Conservation (phyloP, 768 basidiomycete genomes). For the Lactifluus piperatus region DNA sequence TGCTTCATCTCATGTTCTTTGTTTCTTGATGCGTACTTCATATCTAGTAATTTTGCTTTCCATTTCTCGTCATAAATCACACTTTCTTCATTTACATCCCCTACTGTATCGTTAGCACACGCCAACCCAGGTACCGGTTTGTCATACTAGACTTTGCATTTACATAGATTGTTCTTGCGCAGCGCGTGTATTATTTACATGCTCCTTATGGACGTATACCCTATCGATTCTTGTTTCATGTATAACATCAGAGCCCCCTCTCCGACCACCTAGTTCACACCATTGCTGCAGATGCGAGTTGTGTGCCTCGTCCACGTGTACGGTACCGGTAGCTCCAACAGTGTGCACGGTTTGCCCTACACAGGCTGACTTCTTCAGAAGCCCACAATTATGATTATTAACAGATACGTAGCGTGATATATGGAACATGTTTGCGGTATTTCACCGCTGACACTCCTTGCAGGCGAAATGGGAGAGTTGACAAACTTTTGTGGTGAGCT, state of each 20-base stretch:
- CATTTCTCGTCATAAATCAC: not conserved
- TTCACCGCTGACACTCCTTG: no score
- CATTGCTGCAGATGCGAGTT: not conserved
- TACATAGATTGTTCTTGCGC: not conserved
- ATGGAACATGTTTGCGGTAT: no score
- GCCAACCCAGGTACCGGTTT: not conserved
- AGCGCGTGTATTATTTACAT: conserved; percentile 4
- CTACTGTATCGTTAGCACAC: conserved; percentile 16
- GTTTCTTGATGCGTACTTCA: not conserved
- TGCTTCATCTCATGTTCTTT: not conserved
- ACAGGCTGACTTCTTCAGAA: no score
- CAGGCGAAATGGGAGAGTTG: no score
- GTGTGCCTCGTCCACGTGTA: not conserved
- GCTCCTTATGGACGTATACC: not conserved
- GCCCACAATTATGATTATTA: no score
- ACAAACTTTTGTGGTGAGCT: no score
- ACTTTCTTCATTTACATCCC: not conserved
- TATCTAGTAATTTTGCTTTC: not conserved
- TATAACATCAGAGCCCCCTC: not conserved
- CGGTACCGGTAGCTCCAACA: not conserved
- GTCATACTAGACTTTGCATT: conserved; percentile 8
- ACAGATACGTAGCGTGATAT: no score
- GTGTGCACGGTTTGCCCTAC: no score
- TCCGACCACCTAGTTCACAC: not conserved
- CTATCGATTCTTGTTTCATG: not conserved